These are phyloP conservation scores for Paspalum vaginatum DNA, from an alignment of 176 grass and related monocot genomes.

Conservation along the genomic window DNA sequence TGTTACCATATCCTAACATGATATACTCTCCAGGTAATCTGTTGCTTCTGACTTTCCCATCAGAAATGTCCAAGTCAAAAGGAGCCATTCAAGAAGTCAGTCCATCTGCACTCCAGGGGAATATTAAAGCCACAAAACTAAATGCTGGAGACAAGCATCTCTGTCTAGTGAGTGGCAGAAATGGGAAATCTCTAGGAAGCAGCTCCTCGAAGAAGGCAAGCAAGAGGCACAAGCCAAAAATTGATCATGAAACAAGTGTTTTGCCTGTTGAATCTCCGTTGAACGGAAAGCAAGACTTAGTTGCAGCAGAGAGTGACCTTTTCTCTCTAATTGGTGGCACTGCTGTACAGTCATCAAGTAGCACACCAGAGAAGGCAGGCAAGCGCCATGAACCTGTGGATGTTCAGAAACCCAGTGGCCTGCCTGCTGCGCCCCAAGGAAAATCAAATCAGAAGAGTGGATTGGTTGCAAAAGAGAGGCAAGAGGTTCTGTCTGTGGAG, in stretches of 20 bases:
- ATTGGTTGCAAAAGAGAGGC: not conserved
- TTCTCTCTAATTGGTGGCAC: not conserved
- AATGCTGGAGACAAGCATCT: conserved; percentile 40
- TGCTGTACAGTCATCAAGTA: not conserved
- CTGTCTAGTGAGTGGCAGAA: not conserved
- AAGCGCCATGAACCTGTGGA: conserved; percentile 6
- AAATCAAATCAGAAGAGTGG: conserved; percentile 1
- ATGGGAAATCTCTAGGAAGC: conserved; percentile 24
- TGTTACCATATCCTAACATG: conserved; percentile 33
- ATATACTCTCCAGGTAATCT: conserved; percentile 39
- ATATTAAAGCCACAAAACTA: conserved; percentile 1
- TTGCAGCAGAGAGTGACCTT: conserved; percentile 14
- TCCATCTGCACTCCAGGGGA: conserved; percentile 39
- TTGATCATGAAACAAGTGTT: too few species aligned
- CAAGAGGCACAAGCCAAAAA: too few species aligned
- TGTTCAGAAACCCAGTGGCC: conserved; percentile 25
- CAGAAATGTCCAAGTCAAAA: conserved; percentile 34
- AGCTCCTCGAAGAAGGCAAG: not conserved
- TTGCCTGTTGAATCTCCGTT: too few species aligned
- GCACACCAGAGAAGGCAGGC: not conserved
- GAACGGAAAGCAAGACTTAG: not conserved
- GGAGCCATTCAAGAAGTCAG: conserved; percentile 23
- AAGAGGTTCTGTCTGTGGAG: not conserved
- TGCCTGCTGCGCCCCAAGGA: not conserved
- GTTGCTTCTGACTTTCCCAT: conserved; percentile 16